phyloP scores from a whole-genome alignment of 345 rosid genomes.

The Ceriops zippeliana region DNA sequence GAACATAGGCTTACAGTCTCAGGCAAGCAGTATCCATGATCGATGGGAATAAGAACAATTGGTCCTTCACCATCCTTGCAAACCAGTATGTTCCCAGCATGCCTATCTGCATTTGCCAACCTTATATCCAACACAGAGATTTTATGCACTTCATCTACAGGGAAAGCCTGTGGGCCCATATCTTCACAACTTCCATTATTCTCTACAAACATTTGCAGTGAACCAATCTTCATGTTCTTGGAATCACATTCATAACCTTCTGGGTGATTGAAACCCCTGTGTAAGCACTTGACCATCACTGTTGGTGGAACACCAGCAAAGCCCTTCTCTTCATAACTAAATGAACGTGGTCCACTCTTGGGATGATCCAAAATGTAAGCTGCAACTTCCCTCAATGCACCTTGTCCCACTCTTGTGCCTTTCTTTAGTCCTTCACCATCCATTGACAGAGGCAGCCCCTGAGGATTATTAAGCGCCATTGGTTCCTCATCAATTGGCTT shows the following conservation, averaged over 20 bases:
- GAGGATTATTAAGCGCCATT: slow-evolving; percentile 78
- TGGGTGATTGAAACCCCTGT: slow-evolving; percentile 65
- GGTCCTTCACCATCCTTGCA: slow-evolving; percentile 44
- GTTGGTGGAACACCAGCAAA: slow-evolving; percentile 92
- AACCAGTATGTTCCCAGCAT: slow-evolving; percentile 83
- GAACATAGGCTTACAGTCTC: slow-evolving; percentile 49
- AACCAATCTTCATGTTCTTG: slow-evolving; percentile 62
- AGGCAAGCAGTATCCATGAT: slow-evolving; percentile 90
- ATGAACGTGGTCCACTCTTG: slow-evolving; percentile 32
- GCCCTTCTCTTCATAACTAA: slow-evolving; percentile 40
- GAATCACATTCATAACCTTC: slow-evolving; percentile 42
- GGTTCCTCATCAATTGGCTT: slow-evolving; percentile 93
- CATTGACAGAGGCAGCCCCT: slow-evolving; percentile 48
- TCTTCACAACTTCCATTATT: slow-evolving; percentile 87
- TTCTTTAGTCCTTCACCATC: slow-evolving; percentile 85
- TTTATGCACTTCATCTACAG: slow-evolving; percentile 76
- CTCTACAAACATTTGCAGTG: slow-evolving; percentile 72
- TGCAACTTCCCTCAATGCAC: slow-evolving; percentile 85
- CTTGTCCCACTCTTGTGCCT: slow-evolving; percentile 79
- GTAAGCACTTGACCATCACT: slow-evolving; percentile 71
- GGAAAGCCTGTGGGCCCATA: slow-evolving; percentile 70
- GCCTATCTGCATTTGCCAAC: slow-evolving; percentile 92
- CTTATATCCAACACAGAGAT: slow-evolving; percentile 86
- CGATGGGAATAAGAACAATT: slow-evolving; percentile 67
- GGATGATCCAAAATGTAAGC: slow-evolving; percentile 85